phyloP scores from a whole-genome alignment of 257 asterid species.

The Primulina tabacum region DNA sequence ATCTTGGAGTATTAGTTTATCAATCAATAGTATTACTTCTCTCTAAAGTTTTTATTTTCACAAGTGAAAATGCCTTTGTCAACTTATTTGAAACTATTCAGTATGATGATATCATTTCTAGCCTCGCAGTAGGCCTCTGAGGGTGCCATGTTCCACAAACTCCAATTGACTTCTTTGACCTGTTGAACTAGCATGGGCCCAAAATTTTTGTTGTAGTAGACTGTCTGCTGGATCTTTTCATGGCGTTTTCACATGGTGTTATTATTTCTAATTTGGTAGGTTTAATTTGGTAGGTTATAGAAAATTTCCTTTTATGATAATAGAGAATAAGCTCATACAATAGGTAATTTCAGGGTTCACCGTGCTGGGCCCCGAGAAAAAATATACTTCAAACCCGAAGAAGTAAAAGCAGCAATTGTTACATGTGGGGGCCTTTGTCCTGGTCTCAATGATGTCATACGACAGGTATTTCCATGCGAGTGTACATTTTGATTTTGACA shows the following conservation, averaged over 20 bases:
- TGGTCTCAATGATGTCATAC: conserved; percentile 87
- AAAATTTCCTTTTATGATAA: no score
- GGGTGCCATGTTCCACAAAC: not conserved
- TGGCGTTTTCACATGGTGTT: no score
- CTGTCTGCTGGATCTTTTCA: no score
- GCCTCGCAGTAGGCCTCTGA: not conserved
- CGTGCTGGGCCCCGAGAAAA: conserved; percentile 93
- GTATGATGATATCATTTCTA: not conserved
- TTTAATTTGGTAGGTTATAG: no score
- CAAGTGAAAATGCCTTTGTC: not conserved
- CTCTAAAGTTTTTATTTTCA: no score
- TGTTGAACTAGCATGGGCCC: no score
- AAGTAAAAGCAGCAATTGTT: conserved; percentile 87
- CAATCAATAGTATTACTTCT: no score
- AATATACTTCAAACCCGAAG: conserved; percentile 80
- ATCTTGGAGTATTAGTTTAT: no score
- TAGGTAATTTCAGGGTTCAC: conserved; percentile 62
- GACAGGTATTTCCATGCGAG: conserved; percentile 56
- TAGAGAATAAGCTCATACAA: no score
- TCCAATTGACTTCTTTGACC: not conserved
- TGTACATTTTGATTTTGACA: conserved; percentile 13
- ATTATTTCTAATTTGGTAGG: no score
- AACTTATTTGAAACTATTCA: not conserved
- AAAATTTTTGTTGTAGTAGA: no score
- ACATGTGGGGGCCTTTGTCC: conserved; percentile 99